These are phyloP conservation scores for Sclerotinia trifoliorum DNA, from an alignment of 2,329 filamentous ascomycete species.

Conservation along the genomic window DNA sequence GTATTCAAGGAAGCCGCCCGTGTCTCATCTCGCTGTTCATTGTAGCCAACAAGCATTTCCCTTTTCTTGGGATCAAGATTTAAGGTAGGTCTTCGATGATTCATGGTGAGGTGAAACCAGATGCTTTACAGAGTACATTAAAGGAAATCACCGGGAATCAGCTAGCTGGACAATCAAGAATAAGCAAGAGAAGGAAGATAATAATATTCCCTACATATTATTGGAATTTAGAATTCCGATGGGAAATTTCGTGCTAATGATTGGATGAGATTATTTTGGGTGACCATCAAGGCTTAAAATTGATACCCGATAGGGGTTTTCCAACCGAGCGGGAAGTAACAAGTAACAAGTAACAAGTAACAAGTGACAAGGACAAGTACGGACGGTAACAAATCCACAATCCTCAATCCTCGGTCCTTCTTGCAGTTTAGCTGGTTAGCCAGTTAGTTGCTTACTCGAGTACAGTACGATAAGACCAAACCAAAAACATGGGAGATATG, in stretches of 20 bases:
- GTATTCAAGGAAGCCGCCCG: background rate
- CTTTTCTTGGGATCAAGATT: background rate
- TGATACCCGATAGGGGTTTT: background rate
- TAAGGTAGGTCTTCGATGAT: background rate
- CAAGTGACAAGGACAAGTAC: too few relatives aligned
- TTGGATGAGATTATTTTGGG: background rate
- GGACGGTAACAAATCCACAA: background rate
- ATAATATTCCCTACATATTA: background rate
- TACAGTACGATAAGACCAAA: background rate
- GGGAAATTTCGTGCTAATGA: slow-evolving; percentile 2
- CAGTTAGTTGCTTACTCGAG: too few relatives aligned
- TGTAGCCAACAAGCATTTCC: slow-evolving; percentile 1
- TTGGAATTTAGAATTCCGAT: slow-evolving; percentile 5
- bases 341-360: too few relatives aligned
- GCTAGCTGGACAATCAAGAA: slow-evolving; percentile 11
- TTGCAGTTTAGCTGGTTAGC: background rate
- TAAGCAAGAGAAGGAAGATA: background rate
- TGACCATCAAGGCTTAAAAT: background rate
- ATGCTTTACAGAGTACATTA: background rate
- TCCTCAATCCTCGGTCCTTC: slow-evolving; percentile 13
- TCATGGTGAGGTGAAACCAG: background rate
- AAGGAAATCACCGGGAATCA: background rate
- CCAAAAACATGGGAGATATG: too few relatives aligned
- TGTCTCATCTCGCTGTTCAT: background rate
- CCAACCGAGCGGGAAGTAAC: background rate